Evolutionary conservation across 2,329 filamentous ascomycete species (phyloP).

Genomic region (Phymatotrichopsis omnivora): DNA sequence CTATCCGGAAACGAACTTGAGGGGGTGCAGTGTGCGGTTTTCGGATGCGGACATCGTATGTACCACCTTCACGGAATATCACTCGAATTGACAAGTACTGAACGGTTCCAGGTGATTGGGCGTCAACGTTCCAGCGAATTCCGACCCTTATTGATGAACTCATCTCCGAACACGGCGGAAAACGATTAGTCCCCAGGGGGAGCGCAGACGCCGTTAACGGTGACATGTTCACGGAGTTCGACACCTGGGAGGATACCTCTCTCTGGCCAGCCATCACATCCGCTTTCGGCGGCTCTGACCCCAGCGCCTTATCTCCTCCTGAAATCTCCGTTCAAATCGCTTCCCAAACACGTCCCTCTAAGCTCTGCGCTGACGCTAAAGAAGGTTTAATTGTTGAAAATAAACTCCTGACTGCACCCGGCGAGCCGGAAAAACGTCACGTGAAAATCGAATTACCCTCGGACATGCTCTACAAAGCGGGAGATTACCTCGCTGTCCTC

Average conservation of each 20-base stretch:
- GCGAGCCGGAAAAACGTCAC: conserved; percentile 50
- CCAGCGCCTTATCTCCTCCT: neutral
- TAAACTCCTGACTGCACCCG: conserved; percentile 43
- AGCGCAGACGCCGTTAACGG: conserved; percentile 50
- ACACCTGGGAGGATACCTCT: conserved; percentile 53
- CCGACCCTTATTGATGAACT: conserved; percentile 52
- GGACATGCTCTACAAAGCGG: conserved; percentile 55
- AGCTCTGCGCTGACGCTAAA: conserved; percentile 53
- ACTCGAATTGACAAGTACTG: no score
- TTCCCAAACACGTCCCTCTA: conserved; percentile 40
- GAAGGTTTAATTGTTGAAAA: conserved; percentile 50
- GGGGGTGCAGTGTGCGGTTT: conserved; percentile 55
- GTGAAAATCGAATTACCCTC: conserved; percentile 59
- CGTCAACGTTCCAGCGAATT: conserved; percentile 55
- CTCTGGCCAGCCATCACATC: conserved; percentile 45
- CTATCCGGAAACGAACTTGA: conserved; percentile 44
- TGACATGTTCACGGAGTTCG: conserved; percentile 59
- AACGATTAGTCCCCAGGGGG: conserved; percentile 43
- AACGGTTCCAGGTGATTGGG: no score
- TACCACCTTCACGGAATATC: no score
- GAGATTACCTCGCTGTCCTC: conserved; percentile 66
- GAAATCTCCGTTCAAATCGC: conserved; percentile 27
- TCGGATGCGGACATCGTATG: conserved; percentile 52
- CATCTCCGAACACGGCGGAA: conserved; percentile 44
- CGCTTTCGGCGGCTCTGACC: conserved; percentile 11